A percentile compares a stretch with the other conserved stretches of the same genome.
These are phyloP conservation scores for Fraxinus greggii DNA, from an alignment of 305 asterid genomes.

Conservation along the genomic window DNA sequence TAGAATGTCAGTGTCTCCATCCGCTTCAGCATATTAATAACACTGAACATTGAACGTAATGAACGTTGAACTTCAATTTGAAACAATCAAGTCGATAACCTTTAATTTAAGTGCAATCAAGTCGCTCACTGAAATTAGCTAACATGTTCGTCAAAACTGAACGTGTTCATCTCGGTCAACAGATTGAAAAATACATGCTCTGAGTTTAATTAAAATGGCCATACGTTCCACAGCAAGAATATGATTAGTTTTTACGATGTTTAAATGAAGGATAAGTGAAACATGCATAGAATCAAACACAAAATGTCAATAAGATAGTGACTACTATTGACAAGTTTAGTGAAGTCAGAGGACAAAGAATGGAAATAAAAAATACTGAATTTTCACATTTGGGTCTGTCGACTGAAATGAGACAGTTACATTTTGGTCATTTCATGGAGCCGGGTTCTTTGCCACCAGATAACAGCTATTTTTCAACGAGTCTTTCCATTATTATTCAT, in stretches of 20 bases:
- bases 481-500: not conserved
- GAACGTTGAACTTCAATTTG: not conserved
- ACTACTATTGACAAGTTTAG: not conserved
- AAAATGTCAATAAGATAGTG: not conserved
- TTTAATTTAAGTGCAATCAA: not conserved
- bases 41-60: not conserved
- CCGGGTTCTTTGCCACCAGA: not conserved
- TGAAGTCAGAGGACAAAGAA: not conserved
- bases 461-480: not conserved
- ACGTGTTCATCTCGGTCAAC: not conserved
- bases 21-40: not conserved
- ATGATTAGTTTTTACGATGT: not conserved
- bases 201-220: not conserved
- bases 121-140: not conserved
- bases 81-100: not conserved
- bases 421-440: not conserved
- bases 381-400: not conserved
- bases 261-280: not conserved
- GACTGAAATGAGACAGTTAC: not conserved
- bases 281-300: not conserved
- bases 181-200: not conserved
- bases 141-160: not conserved
- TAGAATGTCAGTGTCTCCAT: not conserved
- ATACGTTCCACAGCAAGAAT: not conserved
- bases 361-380: not conserved